These are phyloP conservation scores for Elsinoe necatrix DNA, from an alignment of 2,329 filamentous ascomycete species.

Conservation along the genomic window DNA sequence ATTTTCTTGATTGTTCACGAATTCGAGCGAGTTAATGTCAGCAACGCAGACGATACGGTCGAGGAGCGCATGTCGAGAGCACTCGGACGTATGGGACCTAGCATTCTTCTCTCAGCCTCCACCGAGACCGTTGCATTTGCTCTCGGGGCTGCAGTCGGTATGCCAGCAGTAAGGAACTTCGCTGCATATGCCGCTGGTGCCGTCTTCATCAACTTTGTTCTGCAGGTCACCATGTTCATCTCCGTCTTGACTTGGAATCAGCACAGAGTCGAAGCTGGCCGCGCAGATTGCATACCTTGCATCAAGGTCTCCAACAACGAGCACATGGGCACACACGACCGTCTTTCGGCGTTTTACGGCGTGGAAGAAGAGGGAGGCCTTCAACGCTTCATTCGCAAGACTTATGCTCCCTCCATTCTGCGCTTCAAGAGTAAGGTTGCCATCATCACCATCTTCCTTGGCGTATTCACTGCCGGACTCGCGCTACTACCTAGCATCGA, in stretches of 20 bases:
- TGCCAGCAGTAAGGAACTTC: slow-evolving; percentile 97
- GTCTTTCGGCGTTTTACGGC: slow-evolving; percentile 48
- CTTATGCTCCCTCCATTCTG: slow-evolving; percentile 75
- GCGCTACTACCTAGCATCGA: slow-evolving; percentile 77
- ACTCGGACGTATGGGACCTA: slow-evolving; percentile 92
- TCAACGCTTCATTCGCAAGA: slow-evolving; percentile 81
- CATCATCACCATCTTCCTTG: slow-evolving; percentile 74
- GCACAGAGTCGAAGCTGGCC: slow-evolving; percentile 74
- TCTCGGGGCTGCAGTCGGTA: slow-evolving; percentile 85
- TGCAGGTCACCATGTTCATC: slow-evolving; percentile 96
- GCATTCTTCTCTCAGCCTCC: slow-evolving; percentile 87
- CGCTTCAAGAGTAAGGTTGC: slow-evolving; percentile 69
- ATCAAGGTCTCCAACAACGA: slow-evolving; percentile 69
- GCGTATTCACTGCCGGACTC: slow-evolving; percentile 74
- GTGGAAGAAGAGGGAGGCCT: slow-evolving; percentile 74
- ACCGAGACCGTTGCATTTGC: slow-evolving; percentile 93
- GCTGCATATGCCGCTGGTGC: slow-evolving; percentile 93
- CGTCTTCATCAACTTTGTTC: slow-evolving; percentile 91
- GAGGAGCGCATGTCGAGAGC: slow-evolving; percentile 79
- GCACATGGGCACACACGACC: slow-evolving; percentile 35
- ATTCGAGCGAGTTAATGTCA: slow-evolving; percentile 89
- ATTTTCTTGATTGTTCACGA: slow-evolving; percentile 98
- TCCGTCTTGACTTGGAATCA: slow-evolving; percentile 89
- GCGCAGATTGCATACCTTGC: slow-evolving; percentile 89
- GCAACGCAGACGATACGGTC: slow-evolving; percentile 79